A percentile compares a stretch with the other conserved stretches of the same genome.
phyloP scores from a whole-genome alignment of 176 grass and related monocot genomes.

The Carex kokanica region DNA sequence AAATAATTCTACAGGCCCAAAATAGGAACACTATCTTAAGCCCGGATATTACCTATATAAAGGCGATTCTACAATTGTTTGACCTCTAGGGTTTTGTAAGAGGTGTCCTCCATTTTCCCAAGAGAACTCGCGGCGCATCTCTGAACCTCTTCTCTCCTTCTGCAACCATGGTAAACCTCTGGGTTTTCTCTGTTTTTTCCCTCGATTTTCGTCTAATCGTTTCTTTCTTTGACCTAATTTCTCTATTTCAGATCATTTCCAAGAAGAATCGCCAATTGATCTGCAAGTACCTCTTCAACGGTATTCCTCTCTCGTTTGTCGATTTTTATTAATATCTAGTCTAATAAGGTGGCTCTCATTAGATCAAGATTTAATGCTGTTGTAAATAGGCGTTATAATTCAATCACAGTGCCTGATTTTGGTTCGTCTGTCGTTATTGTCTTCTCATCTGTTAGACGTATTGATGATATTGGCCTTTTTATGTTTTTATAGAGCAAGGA shows the following conservation, averaged over 20 bases:
- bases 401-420: neutral
- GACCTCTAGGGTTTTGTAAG: slow-evolving; percentile 44
- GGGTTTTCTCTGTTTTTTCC: neutral
- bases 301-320: slow-evolving; percentile 14
- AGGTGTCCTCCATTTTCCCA: slow-evolving; percentile 13
- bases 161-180: slow-evolving; percentile 48
- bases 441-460: neutral
- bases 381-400: neutral
- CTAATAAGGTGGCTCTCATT: neutral
- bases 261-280: slow-evolving; percentile 99
- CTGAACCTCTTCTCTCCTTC: neutral
- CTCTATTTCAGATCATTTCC: slow-evolving; percentile 66
- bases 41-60: neutral
- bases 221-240: slow-evolving; percentile 7
- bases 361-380: neutral
- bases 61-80: too few species aligned
- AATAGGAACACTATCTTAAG: neutral
- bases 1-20: neutral
- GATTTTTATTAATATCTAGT: neutral
- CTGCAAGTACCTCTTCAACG: slow-evolving; percentile 99
- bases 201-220: neutral
- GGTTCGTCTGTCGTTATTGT: neutral
- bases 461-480: neutral
- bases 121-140: slow-evolving; percentile 10
- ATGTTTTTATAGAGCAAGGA: neutral